Evolutionary conservation across 2,329 filamentous ascomycete genomes (phyloP).

Genomic region (Colletotrichum godetiae): DNA sequence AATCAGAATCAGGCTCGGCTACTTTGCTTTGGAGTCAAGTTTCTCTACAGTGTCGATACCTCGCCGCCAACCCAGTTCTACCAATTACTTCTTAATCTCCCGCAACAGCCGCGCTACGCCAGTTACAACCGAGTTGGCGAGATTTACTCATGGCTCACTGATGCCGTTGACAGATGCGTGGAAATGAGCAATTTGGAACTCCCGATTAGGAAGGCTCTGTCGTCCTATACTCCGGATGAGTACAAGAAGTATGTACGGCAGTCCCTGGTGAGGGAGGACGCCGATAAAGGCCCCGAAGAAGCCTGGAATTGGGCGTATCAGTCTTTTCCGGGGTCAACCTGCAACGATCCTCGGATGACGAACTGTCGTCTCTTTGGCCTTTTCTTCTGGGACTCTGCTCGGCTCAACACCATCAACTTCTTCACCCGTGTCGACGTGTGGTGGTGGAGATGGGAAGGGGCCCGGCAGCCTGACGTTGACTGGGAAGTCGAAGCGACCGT

Average conservation of each 20-base stretch:
- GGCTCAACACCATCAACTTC: constrained; percentile 27
- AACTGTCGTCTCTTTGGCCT: constrained; percentile 30
- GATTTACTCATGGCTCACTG: constrained; percentile 30
- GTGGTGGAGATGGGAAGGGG: constrained; percentile 32
- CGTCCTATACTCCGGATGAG: not conserved
- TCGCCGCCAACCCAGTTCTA: constrained; percentile 23
- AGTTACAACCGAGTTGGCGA: constrained; percentile 29
- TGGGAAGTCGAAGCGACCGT: constrained; percentile 10
- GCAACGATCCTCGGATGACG: constrained; percentile 27
- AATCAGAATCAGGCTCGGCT: constrained; percentile 28
- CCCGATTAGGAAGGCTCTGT: not conserved
- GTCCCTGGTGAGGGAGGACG: constrained; percentile 11
- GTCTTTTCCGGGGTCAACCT: constrained; percentile 1
- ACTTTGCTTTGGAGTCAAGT: constrained; percentile 25
- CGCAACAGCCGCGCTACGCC: constrained; percentile 22
- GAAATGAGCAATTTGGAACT: constrained; percentile 21
- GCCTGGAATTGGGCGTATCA: constrained; percentile 34
- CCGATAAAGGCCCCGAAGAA: constrained; percentile 25
- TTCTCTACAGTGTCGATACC: constrained; percentile 18
- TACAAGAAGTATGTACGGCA: constrained; percentile 12
- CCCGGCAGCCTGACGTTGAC: constrained; percentile 28
- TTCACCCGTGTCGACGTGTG: constrained; percentile 24
- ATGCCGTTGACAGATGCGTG: constrained; percentile 14
- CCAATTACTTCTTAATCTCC: constrained; percentile 10
- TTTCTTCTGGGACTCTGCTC: constrained; percentile 30